Base-by-base conservation (phyloP, 805 yeast genomes). In the Pichia eremophila region DNA sequence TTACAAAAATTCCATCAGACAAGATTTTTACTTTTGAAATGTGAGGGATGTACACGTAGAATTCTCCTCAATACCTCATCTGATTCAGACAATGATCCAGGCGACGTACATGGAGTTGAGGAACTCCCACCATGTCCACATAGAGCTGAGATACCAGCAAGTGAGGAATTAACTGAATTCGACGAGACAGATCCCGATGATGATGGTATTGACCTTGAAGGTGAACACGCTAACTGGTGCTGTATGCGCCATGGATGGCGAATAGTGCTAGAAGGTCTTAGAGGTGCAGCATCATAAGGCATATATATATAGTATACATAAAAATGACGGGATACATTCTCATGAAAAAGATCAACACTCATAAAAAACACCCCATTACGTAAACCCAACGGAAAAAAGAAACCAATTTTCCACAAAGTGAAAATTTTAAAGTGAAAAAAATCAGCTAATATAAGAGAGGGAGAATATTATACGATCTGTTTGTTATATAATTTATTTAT, bases 181-280 rank as follows among this genome's bases (percentile, higher is more conserved):
- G 57, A 52, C 12, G 47, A 48, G 22, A 50, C 44, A 4, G 58
- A 59, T 11, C 54, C 47, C 4, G 41, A 54, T 36, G 36, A 50
- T 51, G 56, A 54, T 2, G 58, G 52, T 2, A 54, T 67, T 17
- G 59, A 69, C 46, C 45, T 68, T 3, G 39, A 63, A 5, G 53
- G 52, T 8, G 73, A 69, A 36, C 73, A 69, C 46, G 65, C 62
- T 34, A 40, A 45, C 17, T 70, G 74, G 74, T 67, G 70, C 36
- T 63, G 70, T 43, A 57, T 60, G 47, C 39, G 32, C 14, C 46
- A 39, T 14, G 48, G 54, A 17, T 44, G 55, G 55, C 18, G 46
- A 39, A 22, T 47, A 15, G 46, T 43, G 32, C 35, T 36, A 17
- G 41, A 39, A 12, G 45, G 56, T 39, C 31, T 48, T 7, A 39